Base-by-base conservation (phyloP, 352 stramenopile genomes). In the Pythium angustatum region DNA sequence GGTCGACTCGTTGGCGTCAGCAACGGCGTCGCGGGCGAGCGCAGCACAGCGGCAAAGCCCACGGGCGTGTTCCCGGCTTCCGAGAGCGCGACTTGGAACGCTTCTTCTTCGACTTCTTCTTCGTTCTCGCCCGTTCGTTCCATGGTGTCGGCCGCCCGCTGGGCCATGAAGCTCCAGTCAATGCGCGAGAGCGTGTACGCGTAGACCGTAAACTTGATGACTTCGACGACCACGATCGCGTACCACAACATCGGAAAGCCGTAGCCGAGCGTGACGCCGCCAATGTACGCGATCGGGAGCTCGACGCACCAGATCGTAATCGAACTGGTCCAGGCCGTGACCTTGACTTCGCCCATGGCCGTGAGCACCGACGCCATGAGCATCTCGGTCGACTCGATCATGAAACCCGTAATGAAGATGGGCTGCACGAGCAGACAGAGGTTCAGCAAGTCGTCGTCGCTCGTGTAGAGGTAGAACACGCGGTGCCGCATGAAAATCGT, bases 21-120 rank as follows among this genome's bases (percentile, higher is more conserved):
- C 34, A 90, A 66, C 53, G 64, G 73, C n/a, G 75, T 81, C 44
- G 73, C 73, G 9, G 83, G 80, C 28, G 83, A 91, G 5, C 72
- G 69, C 54, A 79, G 66, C 24, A 86, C 73, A 0, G 75, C 69
- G 5, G 67, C 72, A 45, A 76, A 64, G 33, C 75, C 79, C 19
- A 78, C 66, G 24, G 78, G 78, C 0, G 81, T 87, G 67, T 85
- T 90, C 17, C 71, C 80, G 21, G 79, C 70, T 17, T 88, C 74
- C 1, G 69, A 66, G 27, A 83, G 24, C 9, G 75, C 75, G 22
- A 77, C 52, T 3, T 72, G 68, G 19, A 83, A 48, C 36, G 65
- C 62, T 26, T 79, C 75, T 22, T 64, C 65, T 5, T 63, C 24
- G n/a, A 63, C 40, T 41, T 78, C 75, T 17, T 64, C 64, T 22